These are phyloP conservation scores for Wickerhamiella hasegawae DNA, from an alignment of 805 yeast genomes.

Conservation along the genomic window DNA sequence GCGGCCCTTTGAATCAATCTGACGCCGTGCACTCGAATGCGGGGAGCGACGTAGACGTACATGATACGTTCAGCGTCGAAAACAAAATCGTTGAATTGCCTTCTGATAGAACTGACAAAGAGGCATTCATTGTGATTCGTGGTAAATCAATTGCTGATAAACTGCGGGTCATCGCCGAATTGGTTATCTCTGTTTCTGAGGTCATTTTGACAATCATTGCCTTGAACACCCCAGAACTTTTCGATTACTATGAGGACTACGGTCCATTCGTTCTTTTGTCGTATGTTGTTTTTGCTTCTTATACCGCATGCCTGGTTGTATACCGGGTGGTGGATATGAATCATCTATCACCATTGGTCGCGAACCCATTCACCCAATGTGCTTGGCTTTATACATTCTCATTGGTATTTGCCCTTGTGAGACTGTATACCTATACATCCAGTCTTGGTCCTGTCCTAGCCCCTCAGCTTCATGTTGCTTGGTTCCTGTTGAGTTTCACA, in stretches of 20 bases:
- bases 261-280: background rate
- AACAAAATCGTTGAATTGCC: too few species aligned
- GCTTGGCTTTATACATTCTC: slow-evolving; percentile 12
- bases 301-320: slow-evolving; percentile 3
- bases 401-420: slow-evolving; percentile 2
- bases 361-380: slow-evolving; percentile 13
- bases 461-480: slow-evolving; percentile 25
- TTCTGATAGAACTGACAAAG: too few species aligned
- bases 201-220: background rate
- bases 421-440: too few species aligned
- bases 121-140: slow-evolving; percentile 11
- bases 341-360: slow-evolving; percentile 4
- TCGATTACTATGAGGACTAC: too few species aligned
- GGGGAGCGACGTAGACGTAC: too few species aligned
- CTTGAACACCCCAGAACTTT: background rate
- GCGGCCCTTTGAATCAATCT: too few species aligned
- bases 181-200: slow-evolving; percentile 5
- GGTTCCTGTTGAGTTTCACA: slow-evolving; percentile 38
- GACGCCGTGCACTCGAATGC: too few species aligned
- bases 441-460: background rate
- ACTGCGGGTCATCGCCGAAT: slow-evolving; percentile 11
- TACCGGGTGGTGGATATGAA: slow-evolving; percentile 8
- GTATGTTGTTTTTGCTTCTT: slow-evolving; percentile 1
- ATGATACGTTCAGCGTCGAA: too few species aligned
- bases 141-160: slow-evolving; percentile 10